Conservation (phyloP, 176 grass and related monocot species). For the Eleusine indica region DNA sequence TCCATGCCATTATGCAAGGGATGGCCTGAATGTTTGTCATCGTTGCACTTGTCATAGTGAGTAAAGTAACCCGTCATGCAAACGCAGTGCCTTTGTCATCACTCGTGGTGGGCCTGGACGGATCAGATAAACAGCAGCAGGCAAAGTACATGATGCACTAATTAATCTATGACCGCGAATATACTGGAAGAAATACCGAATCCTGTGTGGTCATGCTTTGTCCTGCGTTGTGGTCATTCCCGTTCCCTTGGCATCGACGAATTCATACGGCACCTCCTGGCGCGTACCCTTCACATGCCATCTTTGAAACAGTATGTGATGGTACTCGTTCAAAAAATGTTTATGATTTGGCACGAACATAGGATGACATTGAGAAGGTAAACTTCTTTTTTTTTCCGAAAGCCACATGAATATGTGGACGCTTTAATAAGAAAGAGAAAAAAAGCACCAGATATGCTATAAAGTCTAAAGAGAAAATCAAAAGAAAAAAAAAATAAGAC, state of each 20-base stretch:
- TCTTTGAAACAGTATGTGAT: neutral
- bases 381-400: neutral
- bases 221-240: neutral
- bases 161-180: constrained; percentile 7
- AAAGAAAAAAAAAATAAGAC: too few relatives aligned
- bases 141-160: neutral
- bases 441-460: too few relatives aligned
- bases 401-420: too few relatives aligned
- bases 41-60: too few relatives aligned
- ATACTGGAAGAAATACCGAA: constrained; percentile 22
- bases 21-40: neutral
- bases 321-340: neutral
- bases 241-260: constrained; percentile 36
- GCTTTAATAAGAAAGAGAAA: too few relatives aligned
- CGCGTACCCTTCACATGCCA: neutral
- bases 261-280: constrained; percentile 10
- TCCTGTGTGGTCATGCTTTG: neutral
- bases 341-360: neutral
- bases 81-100: neutral
- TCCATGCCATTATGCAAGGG: neutral
- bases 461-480: too few relatives aligned
- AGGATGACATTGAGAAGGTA: neutral
- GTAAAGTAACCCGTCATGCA: neutral
- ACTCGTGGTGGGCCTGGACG: too few relatives aligned
- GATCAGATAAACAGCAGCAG: neutral